Evolutionary conservation across 1,284 basidiomycete genomes (phyloP), one percentile per base, ranked within the genome.

Genomic region (Heterobasidion parviporum): DNA sequence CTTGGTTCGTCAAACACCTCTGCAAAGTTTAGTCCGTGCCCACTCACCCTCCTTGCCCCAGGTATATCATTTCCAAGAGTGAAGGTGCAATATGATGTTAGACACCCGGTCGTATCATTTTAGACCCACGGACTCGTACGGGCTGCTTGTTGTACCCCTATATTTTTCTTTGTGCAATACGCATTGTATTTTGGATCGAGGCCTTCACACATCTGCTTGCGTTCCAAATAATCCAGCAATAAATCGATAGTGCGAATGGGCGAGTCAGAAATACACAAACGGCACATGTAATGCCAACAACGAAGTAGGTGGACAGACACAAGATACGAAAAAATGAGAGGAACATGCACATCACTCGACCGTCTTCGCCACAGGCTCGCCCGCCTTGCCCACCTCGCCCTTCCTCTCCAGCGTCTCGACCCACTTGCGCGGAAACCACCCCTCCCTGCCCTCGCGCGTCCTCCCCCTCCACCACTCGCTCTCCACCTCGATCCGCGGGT

Each of bases 401-500:
- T 69, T 76, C 64, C 75, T 71, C 67, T 87, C 83, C 56, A 91
- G 64, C 6, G 89, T 75, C 68, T 92, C 82, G 5, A 94, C 92
- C 80, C 88, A 95, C 64, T 91, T 95, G 61, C 79, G 83, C 1
- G 96, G 96, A 81, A 99, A 98, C 94, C 94, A 99, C 0, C 96
- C 96, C 62, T 93, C 87, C 60, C 89, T 79, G 0, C 96, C 97
- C 63, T 99, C 95, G 57, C 96, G 80, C 59, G 92, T 96, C 53
- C 96, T 76, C 0, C 96, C 96, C 68, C 88, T 88, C 94, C 95
- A 99, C 96, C 97, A 99, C 51, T 94, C 93, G 14, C 80, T 81
- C 57, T 86, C 85, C 26, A 88, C 81, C 52, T 87, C 87, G 43
- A 82, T 62, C 56, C 87, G 73, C n/a, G 87, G 87, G 63, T 89